Conservation (phyloP, 1,284 basidiomycete species). For the Coniferiporia weirii region DNA sequence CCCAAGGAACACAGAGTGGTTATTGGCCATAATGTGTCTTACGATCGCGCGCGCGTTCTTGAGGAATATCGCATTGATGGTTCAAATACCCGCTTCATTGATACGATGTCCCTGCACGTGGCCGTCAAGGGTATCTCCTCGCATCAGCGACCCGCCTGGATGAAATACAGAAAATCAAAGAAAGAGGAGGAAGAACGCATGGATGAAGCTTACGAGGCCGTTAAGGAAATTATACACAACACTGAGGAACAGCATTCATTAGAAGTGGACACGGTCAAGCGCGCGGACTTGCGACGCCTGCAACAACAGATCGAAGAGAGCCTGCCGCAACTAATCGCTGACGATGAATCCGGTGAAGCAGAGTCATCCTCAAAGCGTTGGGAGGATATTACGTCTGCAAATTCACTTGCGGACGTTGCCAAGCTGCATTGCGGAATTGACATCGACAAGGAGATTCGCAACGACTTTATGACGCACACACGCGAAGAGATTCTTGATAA, state of each 20-base stretch:
- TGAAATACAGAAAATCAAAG: conserved; percentile 71
- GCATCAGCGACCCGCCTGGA: conserved; percentile 92
- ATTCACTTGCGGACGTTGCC: conserved; percentile 91
- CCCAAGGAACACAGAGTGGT: conserved; percentile 55
- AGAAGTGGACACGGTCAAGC: conserved; percentile 30
- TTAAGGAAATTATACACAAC: conserved; percentile 44
- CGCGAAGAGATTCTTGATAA: conserved; percentile 63
- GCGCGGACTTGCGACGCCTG: conserved; percentile 28
- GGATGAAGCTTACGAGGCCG: conserved; percentile 55
- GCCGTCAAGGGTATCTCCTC: conserved; percentile 94
- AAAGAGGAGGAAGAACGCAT: conserved; percentile 44
- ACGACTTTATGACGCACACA: conserved; percentile 68
- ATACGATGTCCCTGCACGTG: conserved; percentile 94
- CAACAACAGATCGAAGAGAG: conserved; percentile 34
- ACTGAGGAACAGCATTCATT: conserved; percentile 41
- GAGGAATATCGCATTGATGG: conserved; percentile 81
- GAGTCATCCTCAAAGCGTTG: conserved; percentile 58
- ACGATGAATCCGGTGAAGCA: conserved; percentile 35
- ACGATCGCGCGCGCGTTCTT: conserved; percentile 79
- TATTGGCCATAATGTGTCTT: conserved; percentile 94
- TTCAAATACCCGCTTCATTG: conserved; percentile 80
- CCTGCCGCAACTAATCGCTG: conserved; percentile 36
- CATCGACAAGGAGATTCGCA: conserved; percentile 77
- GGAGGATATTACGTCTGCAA: conserved; percentile 91
- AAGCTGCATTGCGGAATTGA: conserved; percentile 82